Percentiles rank a stretch among this genome's conserved stretches.
These are phyloP conservation scores for Gomphus bonarii DNA, from an alignment of 1,284 basidiomycete genomes.

Conservation along the genomic window DNA sequence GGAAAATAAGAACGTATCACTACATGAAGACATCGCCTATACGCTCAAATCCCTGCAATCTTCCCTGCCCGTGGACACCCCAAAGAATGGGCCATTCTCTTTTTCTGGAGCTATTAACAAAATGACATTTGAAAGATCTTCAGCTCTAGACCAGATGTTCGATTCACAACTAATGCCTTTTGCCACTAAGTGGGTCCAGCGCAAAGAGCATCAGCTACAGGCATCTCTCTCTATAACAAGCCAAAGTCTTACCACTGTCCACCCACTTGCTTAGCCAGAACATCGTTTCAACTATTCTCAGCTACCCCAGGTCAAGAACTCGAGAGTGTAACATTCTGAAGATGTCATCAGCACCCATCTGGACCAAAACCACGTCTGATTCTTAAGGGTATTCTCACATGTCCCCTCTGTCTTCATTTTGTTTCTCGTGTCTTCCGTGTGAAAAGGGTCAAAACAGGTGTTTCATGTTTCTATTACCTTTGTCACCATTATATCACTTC, in stretches of 20 bases:
- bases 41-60: background rate
- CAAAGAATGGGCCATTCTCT: background rate
- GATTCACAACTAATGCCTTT: background rate
- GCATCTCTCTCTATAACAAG: background rate
- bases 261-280: background rate
- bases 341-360: too few species aligned
- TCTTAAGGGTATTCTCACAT: too few species aligned
- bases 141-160: background rate
- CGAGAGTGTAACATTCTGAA: too few species aligned
- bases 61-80: background rate
- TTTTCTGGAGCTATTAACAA: background rate
- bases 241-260: background rate
- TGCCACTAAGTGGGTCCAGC: background rate
- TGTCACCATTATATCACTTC: background rate
- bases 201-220: background rate
- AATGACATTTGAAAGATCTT: background rate
- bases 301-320: too few species aligned
- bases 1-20: background rate
- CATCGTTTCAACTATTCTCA: background rate
- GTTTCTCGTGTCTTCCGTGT: background rate
- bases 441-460: too few species aligned
- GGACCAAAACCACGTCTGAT: too few species aligned
- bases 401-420: too few species aligned
- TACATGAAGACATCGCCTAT: background rate
- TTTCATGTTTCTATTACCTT: background rate